Evolutionary conservation across 768 basidiomycete genomes (phyloP), one percentile per base, ranked within the genome.

Genomic region (Infundibulicybe gibba): DNA sequence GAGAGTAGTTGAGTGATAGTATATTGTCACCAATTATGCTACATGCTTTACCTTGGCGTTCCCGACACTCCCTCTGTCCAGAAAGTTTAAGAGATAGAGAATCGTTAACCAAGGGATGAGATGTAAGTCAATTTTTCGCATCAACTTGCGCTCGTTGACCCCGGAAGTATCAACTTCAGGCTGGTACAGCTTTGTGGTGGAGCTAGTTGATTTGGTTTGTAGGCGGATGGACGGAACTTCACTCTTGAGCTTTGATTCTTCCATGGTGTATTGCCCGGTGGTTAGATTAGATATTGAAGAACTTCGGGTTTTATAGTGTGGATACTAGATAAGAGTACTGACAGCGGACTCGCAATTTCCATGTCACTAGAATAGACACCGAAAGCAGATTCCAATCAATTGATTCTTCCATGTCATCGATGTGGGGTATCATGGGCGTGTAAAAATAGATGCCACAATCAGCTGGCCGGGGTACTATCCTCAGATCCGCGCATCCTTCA

Each of bases 61-160:
- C 35, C 86, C 88, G 55, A 90, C 82, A 45, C 79, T 86, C 62
- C 64, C 76, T 61, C 80, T 63, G 49, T 79, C 76, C 44, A 90
- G 68, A 60, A 86, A 91, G 61, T 80, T 87, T 53, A 91, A 69
- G 20, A 90, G 69, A 61, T 90, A 90, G 17, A 92, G 68, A 6
- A 89, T 55, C 8, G 82, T 73, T 19, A 92, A 65, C 83, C 86
- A 90, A 31, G 90, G 90, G 30, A 91, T 73, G 46, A 91, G 70
- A 55, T 73, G 75, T 54, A 80, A 47, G 59, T 88, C 86, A 41
- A 87, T 77, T 60, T 75, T 83, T 39, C 83, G 66, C 33, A 77
- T 61, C 19, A 87, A 68, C 44, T 66, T 75, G 41, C 64, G 69
- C 58, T 83, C 83, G 54, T 86, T 69, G 40, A 87, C 55, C 11